Base-by-base conservation (phyloP, 2,329 filamentous ascomycete genomes). In the Colletotrichum limetticola region DNA sequence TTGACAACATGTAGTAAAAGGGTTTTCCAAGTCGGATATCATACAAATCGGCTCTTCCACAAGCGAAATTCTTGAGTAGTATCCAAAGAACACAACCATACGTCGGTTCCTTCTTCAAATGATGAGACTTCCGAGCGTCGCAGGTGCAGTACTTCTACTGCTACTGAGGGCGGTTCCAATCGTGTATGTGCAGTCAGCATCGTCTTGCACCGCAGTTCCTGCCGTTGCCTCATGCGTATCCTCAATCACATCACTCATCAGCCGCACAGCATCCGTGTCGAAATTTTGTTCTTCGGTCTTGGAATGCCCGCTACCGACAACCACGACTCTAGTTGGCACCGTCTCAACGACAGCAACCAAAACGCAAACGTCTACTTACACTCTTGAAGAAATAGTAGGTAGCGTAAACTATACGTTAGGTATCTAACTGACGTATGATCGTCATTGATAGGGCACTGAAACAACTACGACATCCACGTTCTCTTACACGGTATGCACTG, bases 201-300 rank as follows among this genome's bases (percentile, higher is more conserved):
- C 19, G 4, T 53, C 49, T n/a, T 53, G 49, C 7, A 24, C n/a
- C n/a, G n/a, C 49, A 22, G n/a, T 53, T 24, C 49, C 49, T 11
- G 24, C n/a, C n/a, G 49, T 53, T 53, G n/a, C 49, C 8, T 53
- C 49, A 3, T 24, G 49, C 22, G n/a, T 24, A 2, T 53, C n/a
- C 22, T 53, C 49, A 1, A 24, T 53, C 12, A 53, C 12, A 53
- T 53, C 49, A 24, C n/a, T 53, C n/a, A 14, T 53, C 19, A 53
- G 49, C 12, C 49, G 49, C 19, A 19, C 22, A 26, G 26, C n/a
- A 7, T 46, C 16, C n/a, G 53, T 12, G n/a, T 37, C 52, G 9
- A 66, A 52, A 14, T 66, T 32, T 32, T 66, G 63, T 16, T 66
- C 63, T 12, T 35, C 63, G 4, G 52, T 62, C 22, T 12, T 52